Base-by-base conservation (phyloP, 1,284 basidiomycete species). In the Pseudozyma flocculosa region DNA sequence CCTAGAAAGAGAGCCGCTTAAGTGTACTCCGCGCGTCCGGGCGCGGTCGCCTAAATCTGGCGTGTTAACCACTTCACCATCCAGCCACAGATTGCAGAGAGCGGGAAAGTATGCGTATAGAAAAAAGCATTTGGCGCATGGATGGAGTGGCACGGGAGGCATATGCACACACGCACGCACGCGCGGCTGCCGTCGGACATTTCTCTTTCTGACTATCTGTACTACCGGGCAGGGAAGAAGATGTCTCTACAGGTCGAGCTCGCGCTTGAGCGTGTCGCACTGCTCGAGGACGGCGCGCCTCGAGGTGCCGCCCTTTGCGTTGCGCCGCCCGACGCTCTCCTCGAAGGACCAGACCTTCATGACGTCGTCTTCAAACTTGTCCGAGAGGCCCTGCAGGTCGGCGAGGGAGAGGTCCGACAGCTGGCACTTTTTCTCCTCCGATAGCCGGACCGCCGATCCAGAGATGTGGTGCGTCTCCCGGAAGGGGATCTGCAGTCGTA, bases 381-480 rank as follows among this genome's bases (percentile, higher is more conserved):
- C 83, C 66, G 86, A 87, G 59, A 98, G 82, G 17, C 79, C 77
- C 75, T 88, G 85, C 80, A 87, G 92, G 76, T 98, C 91, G 24
- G 85, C 80, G 44, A 93, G 81, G 1, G 86, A 84, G 51, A 98
- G 83, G 41, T 89, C 86, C 54, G 90, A 87, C 40, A 98, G 83
- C 71, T 89, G 87, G 73, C 88, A 88, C 63, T 85, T 83, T 34
- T 85, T 85, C 45, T 87, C 82, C 79, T 98, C 94, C 0, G 94
- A 93, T 34, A 97, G 83, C 3, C 92, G 91, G 50, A 98, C 94
- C 17, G 93, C 90, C 32, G 91, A 88, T 15, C 94, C 94, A 8
- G 94, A 96, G 69, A 98, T 87, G 79, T 98, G 94, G 79, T 98
- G 94, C 2, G 94, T 98, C 81, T 97, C 92, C 41, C 94, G 87